These are phyloP conservation scores for Rhodotorula sp. DNA, from an alignment of 1,284 basidiomycete genomes.

Conservation along the genomic window DNA sequence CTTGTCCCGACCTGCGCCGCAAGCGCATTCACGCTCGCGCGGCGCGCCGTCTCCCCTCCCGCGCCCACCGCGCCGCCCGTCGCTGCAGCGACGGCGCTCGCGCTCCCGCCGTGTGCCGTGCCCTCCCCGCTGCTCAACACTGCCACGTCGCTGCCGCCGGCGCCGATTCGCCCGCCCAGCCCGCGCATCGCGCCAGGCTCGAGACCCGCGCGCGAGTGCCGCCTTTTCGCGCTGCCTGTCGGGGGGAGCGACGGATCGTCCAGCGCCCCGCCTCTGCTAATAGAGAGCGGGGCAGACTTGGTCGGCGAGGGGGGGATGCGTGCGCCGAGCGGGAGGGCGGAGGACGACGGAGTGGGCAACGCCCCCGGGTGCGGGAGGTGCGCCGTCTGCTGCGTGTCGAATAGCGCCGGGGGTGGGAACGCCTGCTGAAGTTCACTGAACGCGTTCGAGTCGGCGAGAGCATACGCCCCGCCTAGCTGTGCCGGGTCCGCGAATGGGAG, in stretches of 20 bases:
- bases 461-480: no score
- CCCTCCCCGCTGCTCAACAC: neutral
- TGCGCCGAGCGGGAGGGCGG: no score
- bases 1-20: constrained; percentile 4
- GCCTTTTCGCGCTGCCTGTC: no score
- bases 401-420: no score
- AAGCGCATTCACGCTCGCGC: constrained; percentile 3
- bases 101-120: neutral
- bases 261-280: no score
- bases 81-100: neutral
- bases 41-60: neutral
- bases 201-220: neutral
- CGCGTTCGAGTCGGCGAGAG: no score
- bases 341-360: no score
- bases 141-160: neutral
- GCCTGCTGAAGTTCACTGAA: no score
- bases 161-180: neutral
- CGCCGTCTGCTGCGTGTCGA: no score
- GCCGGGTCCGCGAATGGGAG: neutral
- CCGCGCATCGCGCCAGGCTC: neutral
- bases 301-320: no score
- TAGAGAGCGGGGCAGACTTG: no score
- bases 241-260: neutral
- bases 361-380: no score
- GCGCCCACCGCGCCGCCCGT: neutral